phyloP scores from a whole-genome alignment of 2,329 filamentous ascomycete species.

The Davidsoniella australis region DNA sequence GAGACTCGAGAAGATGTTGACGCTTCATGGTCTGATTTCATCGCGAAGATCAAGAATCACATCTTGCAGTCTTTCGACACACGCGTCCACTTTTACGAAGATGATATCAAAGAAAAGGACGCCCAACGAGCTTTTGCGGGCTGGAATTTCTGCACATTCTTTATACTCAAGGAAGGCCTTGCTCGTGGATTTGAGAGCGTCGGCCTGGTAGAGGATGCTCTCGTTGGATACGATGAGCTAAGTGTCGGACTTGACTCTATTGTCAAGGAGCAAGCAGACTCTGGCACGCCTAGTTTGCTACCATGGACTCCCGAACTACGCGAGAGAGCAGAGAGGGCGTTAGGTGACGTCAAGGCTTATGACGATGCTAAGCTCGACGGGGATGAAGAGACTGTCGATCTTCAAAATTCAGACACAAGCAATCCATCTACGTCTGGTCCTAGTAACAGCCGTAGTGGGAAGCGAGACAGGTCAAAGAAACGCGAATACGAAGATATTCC shows the following conservation, averaged over 20 bases:
- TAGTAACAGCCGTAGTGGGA: too few species aligned
- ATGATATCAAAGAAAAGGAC: slow-evolving; percentile 91
- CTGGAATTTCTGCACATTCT: slow-evolving; percentile 99
- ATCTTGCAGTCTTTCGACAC: slow-evolving; percentile 83
- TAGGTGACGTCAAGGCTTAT: background rate
- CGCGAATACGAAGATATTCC: slow-evolving; percentile 30
- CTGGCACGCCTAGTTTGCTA: slow-evolving; percentile 46
- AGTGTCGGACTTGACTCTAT: slow-evolving; percentile 72
- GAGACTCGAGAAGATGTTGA: slow-evolving; percentile 66
- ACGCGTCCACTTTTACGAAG: slow-evolving; percentile 85
- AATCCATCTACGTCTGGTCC: slow-evolving; percentile 14
- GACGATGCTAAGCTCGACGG: slow-evolving; percentile 14
- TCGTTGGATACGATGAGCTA: slow-evolving; percentile 89
- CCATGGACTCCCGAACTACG: slow-evolving; percentile 58
- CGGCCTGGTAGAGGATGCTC: slow-evolving; percentile 82
- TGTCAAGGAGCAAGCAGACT: slow-evolving; percentile 52
- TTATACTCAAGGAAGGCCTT: slow-evolving; percentile 89
- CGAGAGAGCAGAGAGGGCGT: slow-evolving; percentile 28
- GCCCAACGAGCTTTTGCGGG: slow-evolving; percentile 72
- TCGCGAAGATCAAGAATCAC: slow-evolving; percentile 69
- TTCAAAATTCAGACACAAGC: slow-evolving; percentile 27
- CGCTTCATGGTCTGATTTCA: slow-evolving; percentile 66
- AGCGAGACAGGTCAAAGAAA: background rate
- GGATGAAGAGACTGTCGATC: slow-evolving; percentile 29
- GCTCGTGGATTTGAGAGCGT: slow-evolving; percentile 92